Percentiles rank a stretch among this genome's conserved stretches.
These are phyloP conservation scores for Colletotrichum filicis DNA, from an alignment of 2,329 filamentous ascomycete species.

Conservation along the genomic window DNA sequence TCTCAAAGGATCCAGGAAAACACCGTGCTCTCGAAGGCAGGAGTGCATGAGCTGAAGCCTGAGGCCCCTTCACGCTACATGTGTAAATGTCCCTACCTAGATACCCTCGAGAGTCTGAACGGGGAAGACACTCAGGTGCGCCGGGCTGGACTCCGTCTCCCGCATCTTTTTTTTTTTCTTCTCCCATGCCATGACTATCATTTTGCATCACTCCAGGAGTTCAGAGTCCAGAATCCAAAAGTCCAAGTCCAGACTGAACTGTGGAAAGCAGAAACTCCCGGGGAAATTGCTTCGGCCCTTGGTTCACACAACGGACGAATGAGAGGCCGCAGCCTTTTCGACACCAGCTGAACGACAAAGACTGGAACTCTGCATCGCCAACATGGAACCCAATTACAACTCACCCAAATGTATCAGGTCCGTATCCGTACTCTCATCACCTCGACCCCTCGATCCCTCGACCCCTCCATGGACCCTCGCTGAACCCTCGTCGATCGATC, in stretches of 20 bases:
- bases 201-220: no score
- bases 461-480: neutral
- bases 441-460: neutral
- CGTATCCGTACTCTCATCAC: neutral
- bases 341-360: conserved; percentile 22
- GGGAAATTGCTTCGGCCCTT: conserved; percentile 1
- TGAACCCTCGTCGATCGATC: neutral
- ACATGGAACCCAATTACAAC: neutral
- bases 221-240: neutral
- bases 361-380: conserved; percentile 1
- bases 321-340: neutral
- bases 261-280: neutral
- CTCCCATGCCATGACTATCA: neutral
- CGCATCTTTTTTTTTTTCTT: no score
- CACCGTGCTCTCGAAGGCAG: no score
- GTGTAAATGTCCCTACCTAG: neutral
- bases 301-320: neutral
- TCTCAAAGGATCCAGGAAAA: no score
- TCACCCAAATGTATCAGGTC: neutral
- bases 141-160: neutral
- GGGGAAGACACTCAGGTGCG: neutral
- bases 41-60: no score
- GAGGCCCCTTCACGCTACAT: neutral
- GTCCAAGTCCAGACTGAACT: neutral
- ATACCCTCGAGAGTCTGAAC: no score